phyloP scores from a whole-genome alignment of 2,329 filamentous ascomycete species.

The Gaeumannomyces tritici region DNA sequence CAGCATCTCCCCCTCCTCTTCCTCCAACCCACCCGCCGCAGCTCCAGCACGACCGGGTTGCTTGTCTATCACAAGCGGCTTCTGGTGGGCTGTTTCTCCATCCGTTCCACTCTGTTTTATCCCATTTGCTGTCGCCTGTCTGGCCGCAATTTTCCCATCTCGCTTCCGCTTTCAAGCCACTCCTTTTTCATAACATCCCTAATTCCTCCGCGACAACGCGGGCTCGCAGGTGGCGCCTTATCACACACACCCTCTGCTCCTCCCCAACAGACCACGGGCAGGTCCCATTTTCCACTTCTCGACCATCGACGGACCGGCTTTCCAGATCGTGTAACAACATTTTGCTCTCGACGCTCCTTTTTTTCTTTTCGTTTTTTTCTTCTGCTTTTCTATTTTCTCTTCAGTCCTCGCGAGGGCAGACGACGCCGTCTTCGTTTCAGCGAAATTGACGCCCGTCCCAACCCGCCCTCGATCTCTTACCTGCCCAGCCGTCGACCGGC shows the following conservation, averaged over 20 bases:
- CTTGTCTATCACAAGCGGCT: neutral
- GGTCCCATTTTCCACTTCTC: slow-evolving; percentile 17
- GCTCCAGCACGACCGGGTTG: neutral
- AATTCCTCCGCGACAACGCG: neutral
- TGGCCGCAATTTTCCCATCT: slow-evolving; percentile 4
- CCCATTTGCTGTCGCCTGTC: slow-evolving; percentile 8
- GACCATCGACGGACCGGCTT: slow-evolving; percentile 2
- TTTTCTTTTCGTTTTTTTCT: slow-evolving; percentile 8
- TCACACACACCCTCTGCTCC: slow-evolving; percentile 10
- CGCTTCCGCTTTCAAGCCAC: neutral
- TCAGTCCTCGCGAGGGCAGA: neutral
- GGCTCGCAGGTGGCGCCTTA: neutral
- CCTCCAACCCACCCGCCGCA: neutral
- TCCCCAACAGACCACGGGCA: slow-evolving; percentile 20
- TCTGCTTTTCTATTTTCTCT: neutral
- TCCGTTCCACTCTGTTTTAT: neutral
- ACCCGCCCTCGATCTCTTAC: neutral
- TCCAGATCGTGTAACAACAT: neutral
- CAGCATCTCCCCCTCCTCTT: neutral
- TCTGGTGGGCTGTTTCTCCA: neutral
- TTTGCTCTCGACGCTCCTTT: slow-evolving; percentile 1
- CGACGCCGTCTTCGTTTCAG: neutral
- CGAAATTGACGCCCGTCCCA: no score
- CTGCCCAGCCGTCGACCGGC: neutral
- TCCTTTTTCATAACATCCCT: neutral